Evolutionary conservation across 1,139 yeast species (phyloP).

Genomic region (Blastobotrys ciferrii): DNA sequence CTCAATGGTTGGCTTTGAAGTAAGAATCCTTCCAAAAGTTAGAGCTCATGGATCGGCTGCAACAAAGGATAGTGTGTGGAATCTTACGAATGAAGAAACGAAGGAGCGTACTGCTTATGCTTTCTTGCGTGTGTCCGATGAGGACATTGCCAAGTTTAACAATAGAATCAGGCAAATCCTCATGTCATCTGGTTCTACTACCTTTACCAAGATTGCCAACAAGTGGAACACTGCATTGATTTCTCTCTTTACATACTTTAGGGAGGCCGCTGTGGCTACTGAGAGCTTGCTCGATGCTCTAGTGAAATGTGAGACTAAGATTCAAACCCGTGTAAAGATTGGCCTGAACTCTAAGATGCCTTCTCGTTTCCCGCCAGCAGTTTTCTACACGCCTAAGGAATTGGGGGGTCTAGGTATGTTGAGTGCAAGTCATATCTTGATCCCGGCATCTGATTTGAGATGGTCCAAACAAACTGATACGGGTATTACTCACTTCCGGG

Average conservation of each 20-base stretch:
- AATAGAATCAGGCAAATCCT: slow-evolving; percentile 84
- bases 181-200: slow-evolving; percentile 94
- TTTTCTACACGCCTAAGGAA: slow-evolving; percentile 95
- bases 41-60: slow-evolving; percentile 46
- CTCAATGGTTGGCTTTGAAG: slow-evolving; percentile 94
- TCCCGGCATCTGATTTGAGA: slow-evolving; percentile 86
- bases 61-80: slow-evolving; percentile 87
- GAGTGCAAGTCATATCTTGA: slow-evolving; percentile 91
- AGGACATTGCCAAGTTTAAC: slow-evolving; percentile 75
- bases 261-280: slow-evolving; percentile 91
- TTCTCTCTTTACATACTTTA: slow-evolving; percentile 79
- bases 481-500: slow-evolving; percentile 90
- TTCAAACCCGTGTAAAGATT: slow-evolving; percentile 91
- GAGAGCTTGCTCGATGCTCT: slow-evolving; percentile 73
- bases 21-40: slow-evolving; percentile 75
- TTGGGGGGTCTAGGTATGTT: slow-evolving; percentile 97
- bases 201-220: slow-evolving; percentile 91
- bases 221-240: slow-evolving; percentile 95
- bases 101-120: slow-evolving; percentile 92
- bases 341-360: slow-evolving; percentile 99
- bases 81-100: slow-evolving; percentile 63
- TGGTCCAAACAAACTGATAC: slow-evolving; percentile 95
- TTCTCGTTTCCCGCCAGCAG: slow-evolving; percentile 97
- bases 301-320: slow-evolving; percentile 89
- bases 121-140: slow-evolving; percentile 75